Base-by-base conservation (phyloP, 768 basidiomycete species). In the Boletus reticulatus region DNA sequence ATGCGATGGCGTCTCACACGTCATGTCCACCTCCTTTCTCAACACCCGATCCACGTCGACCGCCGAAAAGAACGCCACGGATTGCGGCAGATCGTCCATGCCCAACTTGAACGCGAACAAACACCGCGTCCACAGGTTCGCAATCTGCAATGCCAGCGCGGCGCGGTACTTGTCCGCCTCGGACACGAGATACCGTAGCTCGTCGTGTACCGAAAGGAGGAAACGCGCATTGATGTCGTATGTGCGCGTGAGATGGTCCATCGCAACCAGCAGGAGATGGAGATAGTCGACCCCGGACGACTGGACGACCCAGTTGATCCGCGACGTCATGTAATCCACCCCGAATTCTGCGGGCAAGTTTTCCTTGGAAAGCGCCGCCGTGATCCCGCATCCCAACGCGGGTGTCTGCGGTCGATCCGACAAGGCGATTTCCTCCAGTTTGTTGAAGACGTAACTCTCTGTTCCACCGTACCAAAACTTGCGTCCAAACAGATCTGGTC, bases 301-400 rank as follows among this genome's bases (percentile, higher is more conserved):
- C 66, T 98, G 97, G 7, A 98, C 97, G 47, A 95, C 97, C 97
- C 97, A 98, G 67, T 99, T 99, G 75, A 98, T 95, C 42, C 97
- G 84, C 7, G 94, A 97, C 0, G 97, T 89, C 81, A 98, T 88
- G 70, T 92, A 98, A 60, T 95, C 92, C 0, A 87, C 72, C 13
- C 90, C 92, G 57, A 93, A 92, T 54, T 80, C 82, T 34, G 83
- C 82, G 0, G 89, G 89, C 3, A 99, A 82, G 66, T 92, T 87
- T 58, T 89, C 86, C 73, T 92, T 95, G 29, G 89, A 88, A n/a
- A 99, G 78, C 0, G 96, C 96, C 47, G 89, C 83, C 1, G 97
- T 98, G 42, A 99, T 85, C 16, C 94, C 93, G 64, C 96, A 98
- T 2, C 90, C 93, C 19, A 99, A 79, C 1, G 94, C 94, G 0